phyloP scores from a whole-genome alignment of 345 rosid genomes.

The Microthlaspi erraticum region DNA sequence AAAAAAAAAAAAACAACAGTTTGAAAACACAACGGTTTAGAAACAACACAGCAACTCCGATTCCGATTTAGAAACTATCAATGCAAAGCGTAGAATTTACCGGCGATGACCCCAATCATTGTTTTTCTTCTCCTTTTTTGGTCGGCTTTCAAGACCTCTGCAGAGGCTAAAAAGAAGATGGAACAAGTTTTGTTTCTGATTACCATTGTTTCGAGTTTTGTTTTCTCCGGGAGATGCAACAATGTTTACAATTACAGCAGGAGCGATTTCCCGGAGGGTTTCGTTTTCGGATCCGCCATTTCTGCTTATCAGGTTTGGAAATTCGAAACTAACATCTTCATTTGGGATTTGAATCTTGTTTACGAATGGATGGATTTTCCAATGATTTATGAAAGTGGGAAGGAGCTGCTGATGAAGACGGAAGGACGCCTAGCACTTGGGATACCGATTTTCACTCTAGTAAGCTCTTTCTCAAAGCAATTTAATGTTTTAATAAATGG shows the following conservation, averaged over 20 bases:
- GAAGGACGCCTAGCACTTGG: conserved; percentile 63
- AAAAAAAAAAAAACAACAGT: too few species aligned
- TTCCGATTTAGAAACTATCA: too few species aligned
- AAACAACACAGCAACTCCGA: too few species aligned
- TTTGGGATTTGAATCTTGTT: not conserved
- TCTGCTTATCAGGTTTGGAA: conserved; percentile 61
- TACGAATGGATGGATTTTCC: too few species aligned
- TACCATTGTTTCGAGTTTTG: not conserved
- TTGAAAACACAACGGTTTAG: too few species aligned
- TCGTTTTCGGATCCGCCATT: conserved; percentile 57
- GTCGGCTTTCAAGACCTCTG: not conserved
- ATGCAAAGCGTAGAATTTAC: too few species aligned
- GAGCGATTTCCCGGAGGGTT: conserved; percentile 58
- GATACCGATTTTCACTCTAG: conserved; percentile 56
- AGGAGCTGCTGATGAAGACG: conserved; percentile 68
- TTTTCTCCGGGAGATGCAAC: conserved; percentile 11
- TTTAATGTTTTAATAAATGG: not conserved
- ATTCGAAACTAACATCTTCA: not conserved
- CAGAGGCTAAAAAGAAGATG: conserved; percentile 1
- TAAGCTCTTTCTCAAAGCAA: conserved; percentile 14
- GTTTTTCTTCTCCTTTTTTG: too few species aligned
- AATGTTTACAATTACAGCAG: conserved; percentile 43
- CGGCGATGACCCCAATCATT: too few species aligned
- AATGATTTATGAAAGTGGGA: conserved; percentile 36
- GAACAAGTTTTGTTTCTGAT: not conserved